Evolutionary conservation across 2,329 filamentous ascomycete genomes (phyloP).

Genomic region (Calonectria henricotiae): DNA sequence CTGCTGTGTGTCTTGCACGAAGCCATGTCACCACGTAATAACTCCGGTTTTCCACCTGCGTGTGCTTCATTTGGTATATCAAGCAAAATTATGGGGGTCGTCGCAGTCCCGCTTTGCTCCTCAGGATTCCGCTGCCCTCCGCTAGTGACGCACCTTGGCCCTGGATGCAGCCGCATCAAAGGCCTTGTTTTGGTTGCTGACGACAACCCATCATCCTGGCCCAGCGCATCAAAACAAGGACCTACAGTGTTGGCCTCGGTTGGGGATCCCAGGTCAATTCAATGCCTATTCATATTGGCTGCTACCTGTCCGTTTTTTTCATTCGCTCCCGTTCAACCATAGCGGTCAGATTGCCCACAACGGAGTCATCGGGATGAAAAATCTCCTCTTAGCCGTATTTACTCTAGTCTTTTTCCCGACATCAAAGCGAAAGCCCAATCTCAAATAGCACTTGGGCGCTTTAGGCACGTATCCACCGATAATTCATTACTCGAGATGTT

Average conservation of each 20-base stretch:
- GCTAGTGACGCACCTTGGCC: conserved; percentile 23
- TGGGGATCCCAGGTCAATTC: conserved; percentile 26
- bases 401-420: conserved; percentile 10
- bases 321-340: conserved; percentile 12
- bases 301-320: conserved; percentile 6
- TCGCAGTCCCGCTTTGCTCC: conserved; percentile 6
- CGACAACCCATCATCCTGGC: conserved; percentile 42
- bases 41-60: conserved; percentile 27
- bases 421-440: conserved; percentile 21
- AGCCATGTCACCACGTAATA: conserved; percentile 34
- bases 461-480: conserved; percentile 8
- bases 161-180: conserved; percentile 1
- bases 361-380: conserved; percentile 17
- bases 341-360: conserved; percentile 31
- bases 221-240: conserved; percentile 38
- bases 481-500: background rate
- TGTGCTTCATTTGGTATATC: conserved; percentile 24
- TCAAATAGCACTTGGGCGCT: background rate
- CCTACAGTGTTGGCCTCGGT: conserved; percentile 21
- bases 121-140: conserved; percentile 27
- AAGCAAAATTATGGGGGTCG: conserved; percentile 12
- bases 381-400: background rate
- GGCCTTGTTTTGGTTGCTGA: conserved; percentile 50
- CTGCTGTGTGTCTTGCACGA: conserved; percentile 28
- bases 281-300: conserved; percentile 7